Conservation (phyloP, 2,329 filamentous ascomycete species). For the Akanthomyces dipterigenus region DNA sequence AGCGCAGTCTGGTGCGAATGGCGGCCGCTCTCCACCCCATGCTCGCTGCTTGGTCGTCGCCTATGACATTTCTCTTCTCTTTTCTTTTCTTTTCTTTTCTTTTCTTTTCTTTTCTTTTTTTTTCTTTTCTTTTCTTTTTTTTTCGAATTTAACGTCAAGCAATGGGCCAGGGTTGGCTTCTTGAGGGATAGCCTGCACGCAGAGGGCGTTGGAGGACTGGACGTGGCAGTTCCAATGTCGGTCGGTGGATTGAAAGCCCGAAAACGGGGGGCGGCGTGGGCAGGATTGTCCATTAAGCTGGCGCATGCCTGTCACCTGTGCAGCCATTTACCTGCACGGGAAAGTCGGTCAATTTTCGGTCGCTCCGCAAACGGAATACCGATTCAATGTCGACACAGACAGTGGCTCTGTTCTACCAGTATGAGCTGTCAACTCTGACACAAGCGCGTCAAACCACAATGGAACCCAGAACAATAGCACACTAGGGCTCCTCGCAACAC, state of each 20-base stretch:
- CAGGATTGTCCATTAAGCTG: neutral
- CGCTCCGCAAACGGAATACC: neutral
- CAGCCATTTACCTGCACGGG: neutral
- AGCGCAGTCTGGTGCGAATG: neutral
- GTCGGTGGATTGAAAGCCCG: neutral
- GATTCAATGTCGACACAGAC: neutral
- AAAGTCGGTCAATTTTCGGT: constrained; percentile 2
- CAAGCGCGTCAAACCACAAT: neutral
- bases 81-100: no score
- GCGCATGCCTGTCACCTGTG: neutral
- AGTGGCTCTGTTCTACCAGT: neutral
- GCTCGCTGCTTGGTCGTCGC: neutral
- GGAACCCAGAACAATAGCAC: constrained; percentile 1
- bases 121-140: no score
- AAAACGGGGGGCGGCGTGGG: neutral
- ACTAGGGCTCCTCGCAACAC: constrained; percentile 1
- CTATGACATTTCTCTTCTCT: neutral
- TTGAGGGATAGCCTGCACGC: neutral
- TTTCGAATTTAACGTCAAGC: neutral
- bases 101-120: no score
- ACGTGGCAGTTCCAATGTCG: neutral
- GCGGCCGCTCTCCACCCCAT: neutral
- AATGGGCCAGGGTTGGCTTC: neutral
- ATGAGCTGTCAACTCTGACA: neutral
- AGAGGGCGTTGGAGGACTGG: neutral